Base-by-base conservation (phyloP, 257 asterid genomes). In the Solanum neorickii region DNA sequence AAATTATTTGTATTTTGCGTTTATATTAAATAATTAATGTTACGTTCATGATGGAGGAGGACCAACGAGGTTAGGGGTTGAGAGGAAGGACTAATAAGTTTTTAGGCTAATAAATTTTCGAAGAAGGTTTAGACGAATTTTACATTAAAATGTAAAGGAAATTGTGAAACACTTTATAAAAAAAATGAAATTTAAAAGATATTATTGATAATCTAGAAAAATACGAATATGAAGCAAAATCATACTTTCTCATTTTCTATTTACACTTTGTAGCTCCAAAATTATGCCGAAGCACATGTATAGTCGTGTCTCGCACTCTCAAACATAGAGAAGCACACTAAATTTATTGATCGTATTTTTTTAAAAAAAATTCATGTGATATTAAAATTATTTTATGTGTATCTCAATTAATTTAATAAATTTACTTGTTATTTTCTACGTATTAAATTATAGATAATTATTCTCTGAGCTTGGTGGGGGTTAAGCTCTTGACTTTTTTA, bases 61-160 rank as follows among this genome's bases (percentile, higher is more conserved):
- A 65, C 18, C 9, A 14, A 70, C 7, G n/a, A 13, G 39, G 23
- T 1, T 6, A 49, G 41, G 4, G 1, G 7, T 70, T 5, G 23
- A 70, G 44, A 70, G 12, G 8, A 72, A 16, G 46, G 5, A 35
- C 3, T 12, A 5, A 69, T 3, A 29, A 1, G 5, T 3, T 27
- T 69, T 2, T 16, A 31, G 25, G 14, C 5, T 31, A 39, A 31
- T 14, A 70, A 0, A 6, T 1, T 16, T 33, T 70, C 10, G 12
- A 72, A 72, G 4, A 72, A 72, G 15, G 4, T 72, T 31, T 33
- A 16, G 44, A 10, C n/a, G 2, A 33, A 70, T 70, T 7, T 72
- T 14, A 33, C 5, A 4, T 33, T 2, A 18, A 0, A 16, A 16
- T 31, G 2, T 49, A 15, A 4, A 8, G 1, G 5, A 14, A 2